phyloP scores from a whole-genome alignment of 1,139 yeast genomes.

The Saccharomyces uvarum region DNA sequence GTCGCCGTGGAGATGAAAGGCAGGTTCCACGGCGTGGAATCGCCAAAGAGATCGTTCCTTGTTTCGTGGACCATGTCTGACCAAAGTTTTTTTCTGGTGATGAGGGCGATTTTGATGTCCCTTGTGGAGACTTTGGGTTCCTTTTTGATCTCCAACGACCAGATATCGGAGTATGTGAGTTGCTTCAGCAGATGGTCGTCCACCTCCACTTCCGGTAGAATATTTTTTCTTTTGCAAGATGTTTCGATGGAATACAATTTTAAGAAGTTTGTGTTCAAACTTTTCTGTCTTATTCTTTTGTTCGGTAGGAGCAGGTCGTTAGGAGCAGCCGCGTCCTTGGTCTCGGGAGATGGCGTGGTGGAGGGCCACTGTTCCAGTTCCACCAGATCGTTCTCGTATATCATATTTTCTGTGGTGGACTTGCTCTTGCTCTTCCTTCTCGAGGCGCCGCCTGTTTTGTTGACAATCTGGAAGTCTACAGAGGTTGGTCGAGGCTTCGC shows the following conservation, averaged over 20 bases:
- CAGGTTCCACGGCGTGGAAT: slow-evolving; percentile 22
- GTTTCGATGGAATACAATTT: slow-evolving; percentile 28
- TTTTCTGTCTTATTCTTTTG: slow-evolving; percentile 23
- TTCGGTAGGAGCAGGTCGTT: slow-evolving; percentile 12
- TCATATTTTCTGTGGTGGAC: slow-evolving; percentile 4
- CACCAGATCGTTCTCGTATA: slow-evolving; percentile 13
- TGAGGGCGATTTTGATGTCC: slow-evolving; percentile 26
- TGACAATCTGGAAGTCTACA: slow-evolving; percentile 9
- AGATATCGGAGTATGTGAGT: slow-evolving; percentile 19
- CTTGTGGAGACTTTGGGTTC: slow-evolving; percentile 14
- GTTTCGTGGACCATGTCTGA: slow-evolving; percentile 23
- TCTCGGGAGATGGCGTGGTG: neutral
- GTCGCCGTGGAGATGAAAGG: slow-evolving; percentile 12
- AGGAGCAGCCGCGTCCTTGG: neutral
- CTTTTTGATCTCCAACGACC: slow-evolving; percentile 20
- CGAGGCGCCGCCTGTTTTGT: slow-evolving; percentile 8
- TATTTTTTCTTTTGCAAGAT: slow-evolving; percentile 16
- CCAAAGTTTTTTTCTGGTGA: slow-evolving; percentile 30
- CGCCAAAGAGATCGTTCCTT: slow-evolving; percentile 26
- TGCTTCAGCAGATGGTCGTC: slow-evolving; percentile 24
- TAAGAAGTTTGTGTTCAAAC: slow-evolving; percentile 26
- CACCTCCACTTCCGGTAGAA: slow-evolving; percentile 27
- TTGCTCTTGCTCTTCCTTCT: slow-evolving; percentile 1
- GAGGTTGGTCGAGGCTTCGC: slow-evolving; percentile 6
- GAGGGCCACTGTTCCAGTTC: slow-evolving; percentile 29